Evolutionary conservation across 139 green algal genomes (phyloP), one percentile per base, ranked within the genome.

Genomic region (Picochlorum sp.): DNA sequence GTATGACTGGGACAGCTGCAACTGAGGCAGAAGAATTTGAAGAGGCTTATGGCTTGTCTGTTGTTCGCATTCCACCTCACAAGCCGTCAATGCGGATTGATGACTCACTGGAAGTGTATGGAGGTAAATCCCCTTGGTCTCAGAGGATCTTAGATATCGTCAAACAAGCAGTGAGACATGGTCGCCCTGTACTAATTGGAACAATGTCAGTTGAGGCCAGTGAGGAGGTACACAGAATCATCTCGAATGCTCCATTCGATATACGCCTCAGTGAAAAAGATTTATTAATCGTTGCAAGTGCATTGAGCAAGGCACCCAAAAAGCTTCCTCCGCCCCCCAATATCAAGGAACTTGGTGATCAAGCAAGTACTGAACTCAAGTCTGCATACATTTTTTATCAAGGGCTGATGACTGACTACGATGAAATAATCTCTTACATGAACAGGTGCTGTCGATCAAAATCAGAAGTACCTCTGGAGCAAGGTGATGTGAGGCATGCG

Each of bases 131-230:
- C 10, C 64, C 47, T 47, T 37, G 63, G 4, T 11, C 5, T 6
- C 11, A 31, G n/a, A 28, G 16, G 11, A 65, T 82, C 31, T 18
- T 49, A 4, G 1, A 20, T 14, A 49, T 79, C 44, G n/a, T 83
- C 38, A 26, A 34, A 0, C 38, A 72, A 20, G 60, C 70, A 24
- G 28, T 72, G 37, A 15, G 24, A 11, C 45, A 57, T n/a, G 45
- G 71, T 14, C 81, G 82, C 38, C 92, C 92, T 0, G 82, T 97
- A 57, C 81, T 97, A 14, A 88, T 98, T 16, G 92, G 90, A 18
- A 97, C 92, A 20, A 82, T 72, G 31, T 87, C 72, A 18, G 81
- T 93, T n/a, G 68, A 78, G 20, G 67, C 87, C 28, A 83, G 74
- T 10, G 73, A 85, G 55, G 18, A 69, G 18, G 34, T 86, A 50